These are phyloP conservation scores for Coccomyxa sp. DNA, from an alignment of 139 green algal genomes.

Conservation along the genomic window DNA sequence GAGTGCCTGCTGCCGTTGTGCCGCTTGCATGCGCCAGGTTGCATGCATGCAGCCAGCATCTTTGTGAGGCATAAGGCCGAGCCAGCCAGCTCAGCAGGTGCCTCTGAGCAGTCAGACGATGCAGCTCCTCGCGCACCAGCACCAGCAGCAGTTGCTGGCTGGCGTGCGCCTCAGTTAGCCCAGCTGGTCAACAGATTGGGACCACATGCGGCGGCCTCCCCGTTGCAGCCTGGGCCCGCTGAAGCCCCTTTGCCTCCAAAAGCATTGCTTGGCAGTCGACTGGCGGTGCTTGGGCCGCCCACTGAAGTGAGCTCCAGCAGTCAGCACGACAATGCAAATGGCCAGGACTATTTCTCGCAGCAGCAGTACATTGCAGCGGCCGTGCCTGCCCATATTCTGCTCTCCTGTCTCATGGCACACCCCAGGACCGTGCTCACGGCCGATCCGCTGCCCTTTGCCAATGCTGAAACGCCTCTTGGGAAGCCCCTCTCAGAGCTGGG, in stretches of 20 bases:
- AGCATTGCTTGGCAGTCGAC: too few species aligned
- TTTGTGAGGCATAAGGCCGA: background rate
- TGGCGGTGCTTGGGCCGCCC: too few species aligned
- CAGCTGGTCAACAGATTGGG: conserved; percentile 9
- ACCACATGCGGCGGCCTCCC: background rate
- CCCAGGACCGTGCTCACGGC: conserved; percentile 27
- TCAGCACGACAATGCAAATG: too few species aligned
- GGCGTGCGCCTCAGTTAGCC: conserved; percentile 11
- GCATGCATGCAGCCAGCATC: background rate
- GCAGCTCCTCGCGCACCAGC: background rate
- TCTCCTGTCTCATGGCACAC: background rate
- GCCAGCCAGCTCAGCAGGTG: background rate
- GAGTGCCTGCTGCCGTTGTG: conserved; percentile 12
- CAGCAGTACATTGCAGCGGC: background rate
- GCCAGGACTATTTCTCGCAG: too few species aligned
- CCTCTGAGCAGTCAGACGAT: background rate
- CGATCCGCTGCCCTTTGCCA: conserved; percentile 31
- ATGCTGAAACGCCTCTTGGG: conserved; percentile 20
- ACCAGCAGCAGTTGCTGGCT: background rate
- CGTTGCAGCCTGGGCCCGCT: background rate
- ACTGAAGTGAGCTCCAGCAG: too few species aligned
- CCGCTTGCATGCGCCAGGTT: conserved; percentile 3
- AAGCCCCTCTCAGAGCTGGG: background rate
- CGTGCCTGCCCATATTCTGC: background rate
- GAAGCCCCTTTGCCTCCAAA: too few species aligned